Percentiles rank a stretch among this genome's conserved stretches.
phyloP scores from a whole-genome alignment of 495 filamentous ascomycete genomes.

The Halenospora varia region DNA sequence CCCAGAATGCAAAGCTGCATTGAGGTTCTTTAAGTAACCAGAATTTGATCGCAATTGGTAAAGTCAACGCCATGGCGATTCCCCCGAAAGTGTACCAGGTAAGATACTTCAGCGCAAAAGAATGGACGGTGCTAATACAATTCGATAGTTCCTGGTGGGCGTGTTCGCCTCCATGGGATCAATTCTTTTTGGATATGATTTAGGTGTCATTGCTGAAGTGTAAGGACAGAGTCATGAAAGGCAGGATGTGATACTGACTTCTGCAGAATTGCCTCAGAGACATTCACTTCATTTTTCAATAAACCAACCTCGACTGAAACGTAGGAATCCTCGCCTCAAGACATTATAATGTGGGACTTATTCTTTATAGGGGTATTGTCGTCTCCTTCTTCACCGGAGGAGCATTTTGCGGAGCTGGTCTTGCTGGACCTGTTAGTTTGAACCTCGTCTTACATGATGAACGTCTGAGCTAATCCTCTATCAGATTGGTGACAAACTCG shows the following conservation, averaged over 20 bases:
- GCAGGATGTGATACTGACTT: constrained; percentile 34
- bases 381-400: constrained; percentile 68
- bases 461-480: constrained; percentile 38
- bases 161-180: constrained; percentile 61
- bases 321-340: constrained; percentile 41
- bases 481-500: constrained; percentile 22
- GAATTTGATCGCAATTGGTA: no score
- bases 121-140: no score
- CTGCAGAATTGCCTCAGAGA: constrained; percentile 9
- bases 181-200: constrained; percentile 47
- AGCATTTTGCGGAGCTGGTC: constrained; percentile 50
- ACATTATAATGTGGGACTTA: neutral
- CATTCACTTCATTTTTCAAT: constrained; percentile 19
- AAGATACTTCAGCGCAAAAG: neutral
- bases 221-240: constrained; percentile 46
- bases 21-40: neutral
- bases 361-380: constrained; percentile 51
- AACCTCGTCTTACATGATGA: neutral
- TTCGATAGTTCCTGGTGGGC: constrained; percentile 55
- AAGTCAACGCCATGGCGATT: neutral
- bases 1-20: neutral
- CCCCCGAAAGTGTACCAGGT: constrained; percentile 13
- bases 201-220: constrained; percentile 61
- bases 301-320: constrained; percentile 47
- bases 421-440: constrained; percentile 38